Conservation (phyloP, 2,329 filamentous ascomycete species). For the Neonectria magnoliae region DNA sequence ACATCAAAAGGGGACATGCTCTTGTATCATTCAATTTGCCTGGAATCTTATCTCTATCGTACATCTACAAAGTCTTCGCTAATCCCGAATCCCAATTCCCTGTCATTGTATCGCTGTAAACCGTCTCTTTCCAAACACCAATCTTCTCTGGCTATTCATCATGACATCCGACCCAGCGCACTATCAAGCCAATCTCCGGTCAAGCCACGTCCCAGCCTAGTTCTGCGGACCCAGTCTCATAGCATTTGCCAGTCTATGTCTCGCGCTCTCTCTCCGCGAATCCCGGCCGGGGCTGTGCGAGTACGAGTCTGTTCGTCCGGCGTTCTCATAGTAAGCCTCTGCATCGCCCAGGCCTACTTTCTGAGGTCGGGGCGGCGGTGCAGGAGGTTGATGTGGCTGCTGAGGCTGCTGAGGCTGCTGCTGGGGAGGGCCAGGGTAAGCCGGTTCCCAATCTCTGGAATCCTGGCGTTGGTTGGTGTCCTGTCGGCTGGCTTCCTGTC, state of each 20-base stretch:
- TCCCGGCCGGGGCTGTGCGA: constrained; percentile 38
- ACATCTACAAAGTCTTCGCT: neutral
- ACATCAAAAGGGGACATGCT: too few relatives aligned
- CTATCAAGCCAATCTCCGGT: constrained; percentile 1
- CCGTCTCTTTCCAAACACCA: neutral
- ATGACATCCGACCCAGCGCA: neutral
- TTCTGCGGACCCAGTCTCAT: constrained; percentile 63
- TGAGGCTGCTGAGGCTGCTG: constrained; percentile 31
- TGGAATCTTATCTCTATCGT: neutral
- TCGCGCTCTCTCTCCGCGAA: constrained; percentile 44
- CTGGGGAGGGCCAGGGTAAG: constrained; percentile 37
- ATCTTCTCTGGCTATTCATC: neutral
- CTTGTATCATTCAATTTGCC: neutral
- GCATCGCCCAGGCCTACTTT: constrained; percentile 50
- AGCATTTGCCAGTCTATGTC: constrained; percentile 47
- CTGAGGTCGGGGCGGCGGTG: constrained; percentile 50
- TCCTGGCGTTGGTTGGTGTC: constrained; percentile 11
- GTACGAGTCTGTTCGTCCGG: constrained; percentile 36
- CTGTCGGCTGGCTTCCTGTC: constrained; percentile 26
- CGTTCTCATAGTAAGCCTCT: constrained; percentile 46
- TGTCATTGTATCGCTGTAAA: neutral
- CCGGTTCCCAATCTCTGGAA: constrained; percentile 44
- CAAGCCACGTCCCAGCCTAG: constrained; percentile 18
- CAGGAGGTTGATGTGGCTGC: constrained; percentile 41
- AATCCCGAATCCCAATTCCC: neutral